These are phyloP conservation scores for Fusarium scirpi DNA, from an alignment of 2,329 filamentous ascomycete genomes.

Conservation along the genomic window DNA sequence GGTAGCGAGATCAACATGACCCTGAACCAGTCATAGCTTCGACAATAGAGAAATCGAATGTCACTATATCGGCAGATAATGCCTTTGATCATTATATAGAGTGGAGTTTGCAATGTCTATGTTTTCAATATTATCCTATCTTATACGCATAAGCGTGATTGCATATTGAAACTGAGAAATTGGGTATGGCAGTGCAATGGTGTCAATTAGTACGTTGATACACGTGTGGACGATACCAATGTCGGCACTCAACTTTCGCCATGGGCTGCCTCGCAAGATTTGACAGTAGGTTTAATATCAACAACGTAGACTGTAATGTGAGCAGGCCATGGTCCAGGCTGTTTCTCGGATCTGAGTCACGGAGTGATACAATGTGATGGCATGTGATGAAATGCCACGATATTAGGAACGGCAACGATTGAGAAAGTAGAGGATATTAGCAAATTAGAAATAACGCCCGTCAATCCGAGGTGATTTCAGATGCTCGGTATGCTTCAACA, in stretches of 20 bases:
- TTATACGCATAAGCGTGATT: conserved; percentile 1
- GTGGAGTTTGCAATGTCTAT: neutral
- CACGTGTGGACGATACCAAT: neutral
- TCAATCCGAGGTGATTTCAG: neutral
- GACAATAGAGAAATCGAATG: neutral
- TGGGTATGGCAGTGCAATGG: neutral
- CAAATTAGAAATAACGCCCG: neutral
- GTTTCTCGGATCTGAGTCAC: neutral
- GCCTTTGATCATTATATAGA: neutral
- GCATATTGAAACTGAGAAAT: neutral
- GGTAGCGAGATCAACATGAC: conserved; percentile 3
- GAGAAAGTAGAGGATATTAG: neutral
- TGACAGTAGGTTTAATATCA: neutral
- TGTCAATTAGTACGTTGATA: neutral
- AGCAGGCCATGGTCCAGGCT: neutral
- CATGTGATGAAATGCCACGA: neutral
- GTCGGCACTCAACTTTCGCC: neutral
- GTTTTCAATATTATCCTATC: neutral
- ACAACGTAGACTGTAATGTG: neutral
- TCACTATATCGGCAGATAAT: neutral
- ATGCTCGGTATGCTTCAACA: neutral
- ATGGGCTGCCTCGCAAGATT: neutral
- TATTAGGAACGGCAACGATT: neutral
- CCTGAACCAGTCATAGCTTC: neutral
- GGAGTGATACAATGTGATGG: neutral